A percentile compares a stretch with the other conserved stretches of the same genome.
Conservation (phyloP, 176 grass and related monocot genomes). For the Neostapfia colusana region DNA sequence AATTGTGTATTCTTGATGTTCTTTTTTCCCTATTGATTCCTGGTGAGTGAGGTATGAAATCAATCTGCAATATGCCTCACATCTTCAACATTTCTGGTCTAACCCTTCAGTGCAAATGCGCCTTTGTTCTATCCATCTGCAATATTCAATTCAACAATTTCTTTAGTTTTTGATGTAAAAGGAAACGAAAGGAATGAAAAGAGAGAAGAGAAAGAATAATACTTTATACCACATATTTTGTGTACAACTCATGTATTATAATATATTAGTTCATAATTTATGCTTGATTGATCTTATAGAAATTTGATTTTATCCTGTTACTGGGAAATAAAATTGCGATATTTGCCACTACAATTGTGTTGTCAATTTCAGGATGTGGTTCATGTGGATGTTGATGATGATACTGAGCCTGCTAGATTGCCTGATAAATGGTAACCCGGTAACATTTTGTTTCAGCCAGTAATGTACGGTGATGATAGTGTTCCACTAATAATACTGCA, state of each 20-base stretch:
- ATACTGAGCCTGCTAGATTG: slow-evolving; percentile 32
- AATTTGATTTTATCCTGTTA: slow-evolving; percentile 12
- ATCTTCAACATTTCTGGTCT: slow-evolving; percentile 4
- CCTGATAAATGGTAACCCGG: slow-evolving; percentile 41
- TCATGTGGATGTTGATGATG: slow-evolving; percentile 60
- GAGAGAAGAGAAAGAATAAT: neutral
- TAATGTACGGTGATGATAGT: slow-evolving; percentile 21
- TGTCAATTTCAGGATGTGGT: slow-evolving; percentile 46
- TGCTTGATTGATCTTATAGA: neutral
- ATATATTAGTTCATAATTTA: neutral
- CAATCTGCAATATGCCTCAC: slow-evolving; percentile 7
- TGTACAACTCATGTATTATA: neutral
- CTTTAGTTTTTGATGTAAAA: neutral
- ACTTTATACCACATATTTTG: neutral
- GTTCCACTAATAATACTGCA: slow-evolving; percentile 27
- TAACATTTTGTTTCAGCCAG: slow-evolving; percentile 13
- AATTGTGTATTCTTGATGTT: neutral
- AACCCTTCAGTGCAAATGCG: slow-evolving; percentile 3
- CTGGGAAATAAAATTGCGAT: neutral
- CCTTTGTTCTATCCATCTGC: slow-evolving; percentile 12
- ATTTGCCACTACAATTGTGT: slow-evolving; percentile 4
- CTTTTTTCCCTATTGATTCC: neutral
- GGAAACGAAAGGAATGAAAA: neutral
- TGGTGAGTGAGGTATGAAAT: neutral
- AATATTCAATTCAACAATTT: neutral